Percentiles rank a stretch among this genome's conserved stretches.
These are phyloP conservation scores for Microbotryomycetes sp. DNA, from an alignment of 1,284 basidiomycete genomes.

Conservation along the genomic window DNA sequence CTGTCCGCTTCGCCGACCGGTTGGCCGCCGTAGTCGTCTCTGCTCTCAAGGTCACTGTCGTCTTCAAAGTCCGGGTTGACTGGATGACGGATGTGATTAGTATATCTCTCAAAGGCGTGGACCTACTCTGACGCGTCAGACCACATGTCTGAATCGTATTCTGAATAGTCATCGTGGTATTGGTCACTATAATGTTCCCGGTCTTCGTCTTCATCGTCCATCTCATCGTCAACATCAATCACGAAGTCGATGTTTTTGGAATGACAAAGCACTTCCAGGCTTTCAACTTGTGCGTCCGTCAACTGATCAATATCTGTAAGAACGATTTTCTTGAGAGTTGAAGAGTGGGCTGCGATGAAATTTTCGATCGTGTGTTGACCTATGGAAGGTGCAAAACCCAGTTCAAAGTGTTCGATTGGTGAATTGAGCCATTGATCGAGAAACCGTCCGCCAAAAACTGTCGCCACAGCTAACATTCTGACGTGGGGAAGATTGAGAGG, in stretches of 20 bases:
- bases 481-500: conserved; percentile 16
- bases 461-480: conserved; percentile 23
- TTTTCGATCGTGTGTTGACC: conserved; percentile 5
- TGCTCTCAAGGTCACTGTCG: too few species aligned
- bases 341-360: conserved; percentile 13
- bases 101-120: too few species aligned
- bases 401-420: conserved; percentile 7
- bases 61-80: too few species aligned
- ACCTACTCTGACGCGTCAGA: background rate
- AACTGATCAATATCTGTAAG: conserved; percentile 9
- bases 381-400: conserved; percentile 25
- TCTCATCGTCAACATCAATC: background rate
- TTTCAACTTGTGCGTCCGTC: conserved; percentile 24
- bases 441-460: conserved; percentile 14
- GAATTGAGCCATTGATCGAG: conserved; percentile 10
- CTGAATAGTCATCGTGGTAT: background rate
- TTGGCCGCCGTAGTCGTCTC: too few species aligned
- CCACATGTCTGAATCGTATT: background rate
- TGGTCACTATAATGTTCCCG: background rate
- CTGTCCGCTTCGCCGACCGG: too few species aligned
- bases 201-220: background rate
- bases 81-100: too few species aligned
- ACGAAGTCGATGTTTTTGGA: conserved; percentile 19
- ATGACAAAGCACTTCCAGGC: conserved; percentile 26
- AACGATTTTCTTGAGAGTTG: conserved; percentile 12